These are phyloP conservation scores for Cladorrhinum samala DNA, from an alignment of 495 filamentous ascomycete species.

Conservation along the genomic window DNA sequence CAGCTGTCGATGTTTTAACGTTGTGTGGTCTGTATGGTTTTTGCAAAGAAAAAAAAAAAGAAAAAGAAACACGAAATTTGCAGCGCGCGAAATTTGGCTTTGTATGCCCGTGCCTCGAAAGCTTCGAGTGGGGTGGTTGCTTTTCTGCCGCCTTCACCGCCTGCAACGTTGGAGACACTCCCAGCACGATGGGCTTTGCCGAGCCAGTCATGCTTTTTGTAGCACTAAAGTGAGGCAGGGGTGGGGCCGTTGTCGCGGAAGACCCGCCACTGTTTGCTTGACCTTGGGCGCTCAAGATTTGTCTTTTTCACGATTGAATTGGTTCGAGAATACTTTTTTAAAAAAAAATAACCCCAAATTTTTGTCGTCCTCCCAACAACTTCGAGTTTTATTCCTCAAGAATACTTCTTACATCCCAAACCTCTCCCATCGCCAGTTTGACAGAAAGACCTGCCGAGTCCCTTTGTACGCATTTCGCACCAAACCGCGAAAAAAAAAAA, in stretches of 20 bases:
- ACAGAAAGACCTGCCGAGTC: too few species aligned
- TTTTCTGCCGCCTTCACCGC: slow-evolving; percentile 24
- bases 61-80: slow-evolving; percentile 16
- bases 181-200: background rate
- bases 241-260: slow-evolving; percentile 8
- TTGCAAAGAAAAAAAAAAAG: slow-evolving; percentile 42
- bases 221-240: slow-evolving; percentile 10
- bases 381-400: background rate
- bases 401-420: background rate
- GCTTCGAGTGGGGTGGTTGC: slow-evolving; percentile 2
- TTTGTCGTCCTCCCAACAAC: slow-evolving; percentile 7
- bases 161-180: slow-evolving; percentile 15
- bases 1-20: slow-evolving; percentile 84
- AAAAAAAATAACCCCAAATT: slow-evolving; percentile 1
- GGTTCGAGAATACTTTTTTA: slow-evolving; percentile 5
- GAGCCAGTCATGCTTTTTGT: slow-evolving; percentile 19
- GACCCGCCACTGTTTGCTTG: slow-evolving; percentile 20
- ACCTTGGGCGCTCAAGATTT: slow-evolving; percentile 17
- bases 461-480: too few species aligned
- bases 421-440: background rate
- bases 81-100: slow-evolving; percentile 14
- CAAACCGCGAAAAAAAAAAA: too few species aligned
- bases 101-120: background rate
- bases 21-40: slow-evolving; percentile 64
- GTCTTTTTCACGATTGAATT: slow-evolving; percentile 17